These are phyloP conservation scores for Aspergillus thermomutatus DNA, from an alignment of 2,329 filamentous ascomycete genomes.

Conservation along the genomic window DNA sequence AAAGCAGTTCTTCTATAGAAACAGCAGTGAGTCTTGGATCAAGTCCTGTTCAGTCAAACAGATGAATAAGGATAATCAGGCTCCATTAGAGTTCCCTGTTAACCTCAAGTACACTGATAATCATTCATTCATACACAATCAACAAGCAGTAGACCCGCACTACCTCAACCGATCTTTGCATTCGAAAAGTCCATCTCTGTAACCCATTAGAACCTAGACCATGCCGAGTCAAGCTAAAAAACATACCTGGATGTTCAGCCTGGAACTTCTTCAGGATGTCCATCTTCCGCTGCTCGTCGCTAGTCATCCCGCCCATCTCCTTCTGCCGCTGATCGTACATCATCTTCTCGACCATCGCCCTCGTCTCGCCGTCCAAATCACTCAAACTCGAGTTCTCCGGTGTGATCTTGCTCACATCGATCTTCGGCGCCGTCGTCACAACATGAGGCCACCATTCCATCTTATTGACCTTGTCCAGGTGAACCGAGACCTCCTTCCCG, in stretches of 20 bases:
- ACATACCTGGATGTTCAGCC: conserved; percentile 61
- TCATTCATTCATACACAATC: conserved; percentile 22
- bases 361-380: conserved; percentile 90
- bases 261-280: conserved; percentile 94
- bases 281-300: conserved; percentile 91
- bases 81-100: neutral
- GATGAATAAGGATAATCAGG: neutral
- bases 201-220: conserved; percentile 7
- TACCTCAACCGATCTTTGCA: conserved; percentile 54
- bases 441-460: conserved; percentile 99
- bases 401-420: conserved; percentile 92
- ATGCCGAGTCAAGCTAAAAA: conserved; percentile 1
- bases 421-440: conserved; percentile 78
- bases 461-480: conserved; percentile 94
- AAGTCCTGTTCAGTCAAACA: neutral
- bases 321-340: conserved; percentile 99
- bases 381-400: conserved; percentile 89
- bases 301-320: conserved; percentile 82
- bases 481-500: conserved; percentile 74
- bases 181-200: conserved; percentile 66
- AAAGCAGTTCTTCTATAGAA: neutral
- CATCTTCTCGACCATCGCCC: conserved; percentile 99
- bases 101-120: neutral
- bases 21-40: neutral
- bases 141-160: neutral